phyloP scores from a whole-genome alignment of 352 stramenopile genomes.

The Pythium pyrilobum region DNA sequence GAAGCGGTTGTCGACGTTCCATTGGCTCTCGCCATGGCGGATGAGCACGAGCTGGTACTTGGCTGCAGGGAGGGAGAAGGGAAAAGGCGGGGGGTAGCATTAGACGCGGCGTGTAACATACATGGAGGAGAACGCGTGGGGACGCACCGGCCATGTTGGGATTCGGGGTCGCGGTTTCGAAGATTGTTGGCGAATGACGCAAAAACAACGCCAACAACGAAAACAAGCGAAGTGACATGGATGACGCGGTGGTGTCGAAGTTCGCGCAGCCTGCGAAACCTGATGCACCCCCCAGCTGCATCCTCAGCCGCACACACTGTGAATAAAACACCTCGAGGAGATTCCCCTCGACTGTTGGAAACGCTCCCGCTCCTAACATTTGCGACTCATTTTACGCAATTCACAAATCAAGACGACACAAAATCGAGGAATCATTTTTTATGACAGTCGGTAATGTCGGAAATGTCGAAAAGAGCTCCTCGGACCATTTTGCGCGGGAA shows the following conservation, averaged over 20 bases:
- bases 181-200: conserved; percentile 15
- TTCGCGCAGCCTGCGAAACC: conserved; percentile 1
- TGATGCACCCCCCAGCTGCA: background rate
- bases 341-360: conserved; percentile 3
- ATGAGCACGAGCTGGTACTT: conserved; percentile 90
- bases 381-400: no score
- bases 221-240: conserved; percentile 12
- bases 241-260: conserved; percentile 22
- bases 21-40: conserved; percentile 95
- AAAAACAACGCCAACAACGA: background rate
- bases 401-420: no score
- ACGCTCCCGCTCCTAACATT: no score
- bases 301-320: no score
- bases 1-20: conserved; percentile 99
- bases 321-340: no score
- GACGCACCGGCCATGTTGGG: conserved; percentile 13
- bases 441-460: conserved; percentile 2
- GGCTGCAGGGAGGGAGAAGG: conserved; percentile 21
- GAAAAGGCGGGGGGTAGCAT: background rate
- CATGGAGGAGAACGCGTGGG: background rate
- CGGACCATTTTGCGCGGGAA: conserved; percentile 9
- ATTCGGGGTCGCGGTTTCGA: background rate
- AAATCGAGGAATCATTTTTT: no score
- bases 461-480: conserved; percentile 5
- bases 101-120: background rate